Evolutionary conservation across 2,329 filamentous ascomycete species (phyloP).

Genomic region (Thelonectria rubi): DNA sequence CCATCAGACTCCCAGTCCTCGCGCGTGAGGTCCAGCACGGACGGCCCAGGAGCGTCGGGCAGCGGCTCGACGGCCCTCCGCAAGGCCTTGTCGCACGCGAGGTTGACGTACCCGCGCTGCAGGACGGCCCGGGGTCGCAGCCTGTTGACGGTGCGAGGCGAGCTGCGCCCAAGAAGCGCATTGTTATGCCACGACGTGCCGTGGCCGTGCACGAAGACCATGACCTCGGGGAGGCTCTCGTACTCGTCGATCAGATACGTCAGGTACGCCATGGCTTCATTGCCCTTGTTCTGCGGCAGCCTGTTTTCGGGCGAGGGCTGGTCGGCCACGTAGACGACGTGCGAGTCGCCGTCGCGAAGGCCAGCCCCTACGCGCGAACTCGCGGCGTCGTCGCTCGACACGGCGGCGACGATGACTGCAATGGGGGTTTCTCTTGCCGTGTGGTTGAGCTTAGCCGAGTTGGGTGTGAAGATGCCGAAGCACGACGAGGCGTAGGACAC

Average conservation of each 20-base stretch:
- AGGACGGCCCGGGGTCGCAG: constrained; percentile 10
- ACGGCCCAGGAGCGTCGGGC: neutral
- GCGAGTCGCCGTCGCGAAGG: constrained; percentile 9
- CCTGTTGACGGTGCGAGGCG: constrained; percentile 14
- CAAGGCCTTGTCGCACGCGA: constrained; percentile 12
- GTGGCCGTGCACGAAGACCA: constrained; percentile 21
- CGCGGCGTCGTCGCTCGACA: constrained; percentile 7
- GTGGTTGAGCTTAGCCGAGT: neutral
- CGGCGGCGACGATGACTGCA: constrained; percentile 8
- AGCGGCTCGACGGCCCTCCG: constrained; percentile 1
- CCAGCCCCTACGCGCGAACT: neutral
- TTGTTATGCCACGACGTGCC: constrained; percentile 21
- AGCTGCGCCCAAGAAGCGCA: constrained; percentile 13
- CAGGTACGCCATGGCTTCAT: constrained; percentile 19
- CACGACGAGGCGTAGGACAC: constrained; percentile 16
- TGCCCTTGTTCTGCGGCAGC: constrained; percentile 12
- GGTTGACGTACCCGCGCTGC: constrained; percentile 7
- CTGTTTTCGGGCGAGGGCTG: neutral
- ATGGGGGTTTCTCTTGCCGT: neutral
- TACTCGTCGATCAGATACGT: constrained; percentile 16
- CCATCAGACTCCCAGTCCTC: constrained; percentile 10
- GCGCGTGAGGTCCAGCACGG: neutral
- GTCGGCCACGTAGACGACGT: constrained; percentile 9
- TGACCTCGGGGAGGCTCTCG: constrained; percentile 5
- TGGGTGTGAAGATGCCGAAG: constrained; percentile 5